Base-by-base conservation (phyloP, 2,329 filamentous ascomycete species). In the Colletotrichum australisinense region DNA sequence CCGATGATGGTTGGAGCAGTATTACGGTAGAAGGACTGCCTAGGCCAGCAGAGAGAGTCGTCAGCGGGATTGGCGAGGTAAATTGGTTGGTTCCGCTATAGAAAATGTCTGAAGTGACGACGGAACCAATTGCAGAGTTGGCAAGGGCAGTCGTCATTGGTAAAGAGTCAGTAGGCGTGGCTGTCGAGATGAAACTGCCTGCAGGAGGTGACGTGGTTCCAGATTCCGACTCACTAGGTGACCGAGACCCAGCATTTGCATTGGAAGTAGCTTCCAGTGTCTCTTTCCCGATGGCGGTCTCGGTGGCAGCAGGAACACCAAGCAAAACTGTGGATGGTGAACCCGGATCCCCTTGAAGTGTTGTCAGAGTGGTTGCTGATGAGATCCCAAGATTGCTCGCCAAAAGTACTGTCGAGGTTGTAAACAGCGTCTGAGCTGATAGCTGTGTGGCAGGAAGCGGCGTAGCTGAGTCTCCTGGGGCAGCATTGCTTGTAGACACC, bases 1-100 rank as follows among this genome's bases (percentile, higher is more conserved):
- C 19, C 19, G 42, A 49, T 49, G 42, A 49, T 19, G 42, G 42
- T 4, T 49, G 42, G 6, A 49, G 8, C 42, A 49, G 7, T 49
- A 22, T 49, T 19, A 49, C 42, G 19, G 42, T 49, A 3, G 19
- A 9, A 49, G 19, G 42, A 11, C 42, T 49, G 42, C 42, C 42
- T 9, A 49, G 42, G 19, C 19, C 60, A 22, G 69, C 69, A 5
- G 67, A 53, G 2, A 73, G 57, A 9, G 69, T 73, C 2, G 52
- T 58, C 14, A 72, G 11, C 4, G 65, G 49, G 6, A 58, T 24
- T 19, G 69, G 53, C 5, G 32, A 58, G 5, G 64, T 49, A 22
- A 72, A n/a, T 0, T 58, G 16, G 12, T 32, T 26, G 4, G 35
- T 68, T 8, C 64, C 64, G 7, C 63, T 58, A 35, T 35, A 58